A percentile compares a stretch with the other conserved stretches of the same genome.
Evolutionary conservation across 164 flowering plant genomes (phyloP).

Genomic region (Kingdonia uniflora): DNA sequence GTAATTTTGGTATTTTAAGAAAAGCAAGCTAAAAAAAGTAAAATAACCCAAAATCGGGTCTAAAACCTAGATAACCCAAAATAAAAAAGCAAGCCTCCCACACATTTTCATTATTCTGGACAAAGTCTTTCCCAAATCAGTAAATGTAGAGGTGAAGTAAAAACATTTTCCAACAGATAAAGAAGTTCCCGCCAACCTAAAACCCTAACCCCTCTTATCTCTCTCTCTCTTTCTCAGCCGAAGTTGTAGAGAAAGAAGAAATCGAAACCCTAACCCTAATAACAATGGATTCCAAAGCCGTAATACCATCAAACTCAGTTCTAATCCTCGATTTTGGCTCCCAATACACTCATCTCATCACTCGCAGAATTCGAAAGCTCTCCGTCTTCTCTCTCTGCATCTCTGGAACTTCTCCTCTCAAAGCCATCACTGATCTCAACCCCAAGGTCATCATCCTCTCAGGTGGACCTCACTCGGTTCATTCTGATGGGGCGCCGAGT

Average conservation of each 20-base stretch:
- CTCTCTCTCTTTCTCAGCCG: no score
- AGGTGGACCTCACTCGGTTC: slow-evolving; percentile 94
- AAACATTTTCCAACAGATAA: no score
- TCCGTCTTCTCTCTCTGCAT: slow-evolving; percentile 80
- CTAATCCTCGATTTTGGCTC: slow-evolving; percentile 83
- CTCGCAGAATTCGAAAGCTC: slow-evolving; percentile 79
- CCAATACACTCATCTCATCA: slow-evolving; percentile 93
- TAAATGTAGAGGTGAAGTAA: no score
- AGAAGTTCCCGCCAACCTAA: slow-evolving; percentile 5
- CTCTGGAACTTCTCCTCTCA: slow-evolving; percentile 66
- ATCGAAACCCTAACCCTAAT: not conserved
- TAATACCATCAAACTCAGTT: slow-evolving; percentile 44
- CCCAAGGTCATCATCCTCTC: slow-evolving; percentile 83
- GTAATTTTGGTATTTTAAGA: no score
- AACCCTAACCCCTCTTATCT: not conserved
- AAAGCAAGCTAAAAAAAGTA: no score
- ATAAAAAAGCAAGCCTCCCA: no score
- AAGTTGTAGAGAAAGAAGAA: no score
- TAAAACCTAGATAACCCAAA: no score
- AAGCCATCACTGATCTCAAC: slow-evolving; percentile 43
- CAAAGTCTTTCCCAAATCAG: no score
- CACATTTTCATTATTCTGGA: no score
- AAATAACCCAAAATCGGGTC: no score
- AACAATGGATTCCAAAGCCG: slow-evolving; percentile 35
- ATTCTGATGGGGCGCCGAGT: slow-evolving; percentile 45